A percentile compares a stretch with the other conserved stretches of the same genome.
Evolutionary conservation across 1,139 yeast species (phyloP).

Genomic region (Candida sojae): DNA sequence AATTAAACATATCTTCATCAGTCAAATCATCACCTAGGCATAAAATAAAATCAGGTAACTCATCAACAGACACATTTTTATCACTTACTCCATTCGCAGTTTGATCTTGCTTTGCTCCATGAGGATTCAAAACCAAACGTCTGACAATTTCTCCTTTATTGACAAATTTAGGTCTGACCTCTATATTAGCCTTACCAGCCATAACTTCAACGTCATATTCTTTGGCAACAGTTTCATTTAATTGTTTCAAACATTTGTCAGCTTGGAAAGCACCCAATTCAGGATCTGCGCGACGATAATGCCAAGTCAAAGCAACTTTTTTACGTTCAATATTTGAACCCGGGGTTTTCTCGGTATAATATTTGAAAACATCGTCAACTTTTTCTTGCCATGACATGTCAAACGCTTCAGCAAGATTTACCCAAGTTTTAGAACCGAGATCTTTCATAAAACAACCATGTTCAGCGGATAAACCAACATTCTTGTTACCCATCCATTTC

Average conservation of each 20-base stretch:
- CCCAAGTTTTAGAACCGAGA: conserved; percentile 67
- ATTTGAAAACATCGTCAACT: conserved; percentile 71
- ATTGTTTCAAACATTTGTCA: conserved; percentile 63
- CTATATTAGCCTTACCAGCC: conserved; percentile 90
- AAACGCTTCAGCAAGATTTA: conserved; percentile 74
- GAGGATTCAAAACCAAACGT: conserved; percentile 65
- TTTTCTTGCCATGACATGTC: conserved; percentile 95
- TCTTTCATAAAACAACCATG: conserved; percentile 95
- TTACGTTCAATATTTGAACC: conserved; percentile 87
- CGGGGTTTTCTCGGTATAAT: conserved; percentile 85
- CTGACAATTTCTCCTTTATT: conserved; percentile 97
- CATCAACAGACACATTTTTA: conserved; percentile 35
- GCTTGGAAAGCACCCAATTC: conserved; percentile 90
- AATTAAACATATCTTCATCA: conserved; percentile 95
- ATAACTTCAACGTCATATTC: conserved; percentile 91
- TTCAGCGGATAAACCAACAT: conserved; percentile 88
- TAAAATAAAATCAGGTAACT: conserved; percentile 77
- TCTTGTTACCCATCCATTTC: conserved; percentile 77
- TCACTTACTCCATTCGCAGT: conserved; percentile 4
- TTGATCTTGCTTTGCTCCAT: conserved; percentile 48
- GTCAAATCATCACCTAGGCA: conserved; percentile 96
- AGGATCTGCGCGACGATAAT: conserved; percentile 92
- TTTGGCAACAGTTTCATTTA: conserved; percentile 59
- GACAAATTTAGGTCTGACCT: conserved; percentile 90
- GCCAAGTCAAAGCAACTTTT: conserved; percentile 97